Evolutionary conservation across 257 asterid genomes (phyloP).

Genomic region (Rauvolfia tetraphylla): DNA sequence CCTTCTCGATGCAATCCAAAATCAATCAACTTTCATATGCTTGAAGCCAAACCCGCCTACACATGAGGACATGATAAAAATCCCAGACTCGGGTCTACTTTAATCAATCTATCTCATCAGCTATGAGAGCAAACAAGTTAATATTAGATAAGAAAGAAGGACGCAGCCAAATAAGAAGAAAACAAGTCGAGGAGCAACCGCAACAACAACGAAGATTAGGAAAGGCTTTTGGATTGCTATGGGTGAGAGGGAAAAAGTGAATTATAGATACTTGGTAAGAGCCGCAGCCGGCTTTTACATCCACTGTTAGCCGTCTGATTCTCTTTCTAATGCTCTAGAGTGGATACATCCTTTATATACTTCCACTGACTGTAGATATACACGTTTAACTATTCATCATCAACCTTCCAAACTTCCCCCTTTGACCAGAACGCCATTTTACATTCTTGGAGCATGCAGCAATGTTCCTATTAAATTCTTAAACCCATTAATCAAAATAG

Average conservation of each 20-base stretch:
- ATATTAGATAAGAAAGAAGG: constrained; percentile 4
- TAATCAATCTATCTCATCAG: constrained; percentile 20
- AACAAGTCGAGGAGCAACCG: constrained; percentile 9
- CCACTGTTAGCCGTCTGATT: constrained; percentile 18
- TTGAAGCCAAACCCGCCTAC: constrained; percentile 35
- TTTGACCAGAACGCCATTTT: not conserved
- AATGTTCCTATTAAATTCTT: no score
- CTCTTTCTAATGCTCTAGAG: constrained; percentile 1
- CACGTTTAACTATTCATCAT: not conserved
- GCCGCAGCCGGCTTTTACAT: constrained; percentile 65
- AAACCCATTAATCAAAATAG: no score
- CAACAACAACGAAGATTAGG: constrained; percentile 8
- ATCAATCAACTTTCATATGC: constrained; percentile 34
- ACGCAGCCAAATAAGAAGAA: constrained; percentile 18
- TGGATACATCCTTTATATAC: not conserved
- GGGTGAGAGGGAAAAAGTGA: constrained; percentile 3
- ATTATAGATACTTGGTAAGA: constrained; percentile 32
- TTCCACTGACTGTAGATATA: not conserved
- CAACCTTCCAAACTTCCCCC: not conserved
- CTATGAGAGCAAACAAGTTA: constrained; percentile 10
- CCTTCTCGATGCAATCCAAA: constrained; percentile 31
- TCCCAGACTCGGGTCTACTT: constrained; percentile 4
- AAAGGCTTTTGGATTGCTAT: constrained; percentile 25
- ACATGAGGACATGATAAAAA: constrained; percentile 4
- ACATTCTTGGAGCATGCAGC: not conserved